Conservation (phyloP, 495 filamentous ascomycete genomes). For the Aspergillus saccharolyticus region DNA sequence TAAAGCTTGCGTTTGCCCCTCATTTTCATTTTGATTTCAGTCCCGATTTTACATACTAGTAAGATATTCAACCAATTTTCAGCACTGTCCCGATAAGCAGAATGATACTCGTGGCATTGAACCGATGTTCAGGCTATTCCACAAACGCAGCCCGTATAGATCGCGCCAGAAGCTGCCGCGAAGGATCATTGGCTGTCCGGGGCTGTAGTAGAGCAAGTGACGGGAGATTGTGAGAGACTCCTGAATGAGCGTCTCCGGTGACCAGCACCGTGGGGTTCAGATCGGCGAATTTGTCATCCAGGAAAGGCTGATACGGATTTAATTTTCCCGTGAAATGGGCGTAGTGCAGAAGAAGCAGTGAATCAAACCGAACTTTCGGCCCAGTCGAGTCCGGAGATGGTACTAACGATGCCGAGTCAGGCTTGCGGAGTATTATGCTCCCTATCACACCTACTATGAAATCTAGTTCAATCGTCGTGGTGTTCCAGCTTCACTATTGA, state of each 20-base stretch:
- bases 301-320: constrained; percentile 34
- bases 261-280: constrained; percentile 36
- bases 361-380: constrained; percentile 18
- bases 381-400: constrained; percentile 18
- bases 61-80: background rate
- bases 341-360: constrained; percentile 1
- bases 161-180: constrained; percentile 18
- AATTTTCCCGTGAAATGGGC: constrained; percentile 34
- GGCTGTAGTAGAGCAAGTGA: background rate
- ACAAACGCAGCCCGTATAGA: constrained; percentile 2
- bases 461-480: background rate
- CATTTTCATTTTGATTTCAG: background rate
- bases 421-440: constrained; percentile 3
- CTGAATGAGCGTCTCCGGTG: constrained; percentile 22
- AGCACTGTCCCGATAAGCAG: background rate
- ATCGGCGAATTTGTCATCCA: constrained; percentile 42
- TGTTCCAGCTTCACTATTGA: background rate
- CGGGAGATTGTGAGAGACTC: constrained; percentile 2
- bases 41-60: background rate
- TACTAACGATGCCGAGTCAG: constrained; percentile 10
- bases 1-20: background rate
- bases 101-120: background rate
- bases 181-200: background rate
- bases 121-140: constrained; percentile 3
- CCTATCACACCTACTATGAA: background rate